phyloP scores from a whole-genome alignment of 1,139 yeast species.

The Lodderomyces jiufengensis region DNA sequence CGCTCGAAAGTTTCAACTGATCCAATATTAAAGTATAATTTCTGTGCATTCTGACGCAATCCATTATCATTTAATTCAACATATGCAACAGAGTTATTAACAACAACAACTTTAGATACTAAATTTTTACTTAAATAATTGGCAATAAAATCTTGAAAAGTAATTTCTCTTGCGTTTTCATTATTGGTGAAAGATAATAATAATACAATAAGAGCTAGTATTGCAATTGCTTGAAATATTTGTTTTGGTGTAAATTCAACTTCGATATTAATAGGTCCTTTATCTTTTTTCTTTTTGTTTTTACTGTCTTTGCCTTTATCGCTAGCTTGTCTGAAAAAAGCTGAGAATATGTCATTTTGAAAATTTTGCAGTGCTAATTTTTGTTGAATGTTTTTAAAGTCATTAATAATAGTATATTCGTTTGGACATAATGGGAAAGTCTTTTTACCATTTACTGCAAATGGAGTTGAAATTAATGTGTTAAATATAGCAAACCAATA shows the following conservation, averaged over 20 bases:
- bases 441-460: slow-evolving; percentile 21
- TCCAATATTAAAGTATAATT: slow-evolving; percentile 71
- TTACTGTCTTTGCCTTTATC: slow-evolving; percentile 10
- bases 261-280: slow-evolving; percentile 16
- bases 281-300: slow-evolving; percentile 9
- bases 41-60: slow-evolving; percentile 22
- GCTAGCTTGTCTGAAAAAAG: slow-evolving; percentile 4
- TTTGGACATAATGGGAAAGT: slow-evolving; percentile 31
- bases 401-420: slow-evolving; percentile 19
- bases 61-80: slow-evolving; percentile 41
- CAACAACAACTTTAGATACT: slow-evolving; percentile 35
- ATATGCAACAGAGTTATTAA: slow-evolving; percentile 37
- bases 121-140: slow-evolving; percentile 38
- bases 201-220: slow-evolving; percentile 1
- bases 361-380: slow-evolving; percentile 2
- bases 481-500: slow-evolving; percentile 34
- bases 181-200: slow-evolving; percentile 15
- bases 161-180: slow-evolving; percentile 30
- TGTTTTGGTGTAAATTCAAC: slow-evolving; percentile 25
- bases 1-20: slow-evolving; percentile 90
- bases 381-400: slow-evolving; percentile 6
- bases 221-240: slow-evolving; percentile 28
- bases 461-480: slow-evolving; percentile 28
- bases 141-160: slow-evolving; percentile 45
- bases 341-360: slow-evolving; percentile 2